A percentile compares a stretch with the other conserved stretches of the same genome.
phyloP scores from a whole-genome alignment of 2,329 filamentous ascomycete genomes.

The Fusarium dimerum region DNA sequence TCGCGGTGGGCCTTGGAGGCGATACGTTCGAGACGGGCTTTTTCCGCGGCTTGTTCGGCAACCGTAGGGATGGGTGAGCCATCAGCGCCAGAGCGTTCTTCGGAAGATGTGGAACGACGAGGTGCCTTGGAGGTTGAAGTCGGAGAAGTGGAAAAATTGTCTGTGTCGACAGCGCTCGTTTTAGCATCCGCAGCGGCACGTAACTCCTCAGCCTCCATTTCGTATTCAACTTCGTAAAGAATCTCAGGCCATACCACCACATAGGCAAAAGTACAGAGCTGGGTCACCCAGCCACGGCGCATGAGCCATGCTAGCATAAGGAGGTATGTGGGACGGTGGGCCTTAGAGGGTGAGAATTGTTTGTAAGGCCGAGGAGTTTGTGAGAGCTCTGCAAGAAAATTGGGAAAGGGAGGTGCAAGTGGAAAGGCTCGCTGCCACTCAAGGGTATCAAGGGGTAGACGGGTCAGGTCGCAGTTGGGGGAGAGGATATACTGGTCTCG shows the following conservation, averaged over 20 bases:
- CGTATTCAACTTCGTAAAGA: slow-evolving; percentile 75
- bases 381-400: slow-evolving; percentile 84
- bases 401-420: slow-evolving; percentile 77
- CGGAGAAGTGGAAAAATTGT: slow-evolving; percentile 19
- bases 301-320: slow-evolving; percentile 92
- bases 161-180: slow-evolving; percentile 18
- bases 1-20: slow-evolving; percentile 56
- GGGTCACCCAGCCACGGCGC: slow-evolving; percentile 89
- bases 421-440: slow-evolving; percentile 81
- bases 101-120: slow-evolving; percentile 28
- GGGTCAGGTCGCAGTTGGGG: slow-evolving; percentile 79
- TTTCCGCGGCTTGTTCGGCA: slow-evolving; percentile 59
- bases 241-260: slow-evolving; percentile 82
- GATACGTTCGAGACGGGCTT: slow-evolving; percentile 61
- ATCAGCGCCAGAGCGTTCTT: slow-evolving; percentile 25
- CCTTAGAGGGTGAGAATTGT: slow-evolving; percentile 80
- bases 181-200: slow-evolving; percentile 35
- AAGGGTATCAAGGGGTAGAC: slow-evolving; percentile 67
- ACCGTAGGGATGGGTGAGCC: slow-evolving; percentile 39
- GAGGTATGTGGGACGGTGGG: slow-evolving; percentile 85
- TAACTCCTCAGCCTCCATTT: slow-evolving; percentile 67
- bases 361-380: slow-evolving; percentile 81
- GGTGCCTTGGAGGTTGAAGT: slow-evolving; percentile 12
- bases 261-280: slow-evolving; percentile 89
- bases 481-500: slow-evolving; percentile 90